A percentile compares a stretch with the other conserved stretches of the same genome.
These are phyloP conservation scores for Clavariopsis aquatica DNA, from an alignment of 495 filamentous ascomycete species.

Conservation along the genomic window DNA sequence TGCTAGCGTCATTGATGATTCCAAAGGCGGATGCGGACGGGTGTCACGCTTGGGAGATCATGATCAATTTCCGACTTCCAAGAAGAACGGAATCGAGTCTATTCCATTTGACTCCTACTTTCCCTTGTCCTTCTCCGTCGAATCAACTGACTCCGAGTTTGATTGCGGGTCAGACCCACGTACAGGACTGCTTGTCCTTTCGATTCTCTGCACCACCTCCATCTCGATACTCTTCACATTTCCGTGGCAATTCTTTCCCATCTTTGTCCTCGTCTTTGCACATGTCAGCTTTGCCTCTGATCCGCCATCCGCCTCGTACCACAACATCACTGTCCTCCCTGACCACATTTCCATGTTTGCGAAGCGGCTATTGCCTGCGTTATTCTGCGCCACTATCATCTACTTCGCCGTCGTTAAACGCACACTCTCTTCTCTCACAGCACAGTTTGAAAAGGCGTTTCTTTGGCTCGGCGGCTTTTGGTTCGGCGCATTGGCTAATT, in stretches of 20 bases:
- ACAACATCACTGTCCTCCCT: conserved; percentile 42
- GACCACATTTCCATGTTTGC: conserved; percentile 42
- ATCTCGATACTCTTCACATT: conserved; percentile 43
- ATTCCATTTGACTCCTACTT: conserved; percentile 45
- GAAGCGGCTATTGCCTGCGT: conserved; percentile 43
- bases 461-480: conserved; percentile 47
- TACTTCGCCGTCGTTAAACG: conserved; percentile 47
- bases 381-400: conserved; percentile 43
- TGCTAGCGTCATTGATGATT: conserved; percentile 42
- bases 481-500: conserved; percentile 47
- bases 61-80: conserved; percentile 28
- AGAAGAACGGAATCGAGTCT: conserved; percentile 39
- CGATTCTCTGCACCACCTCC: conserved; percentile 40
- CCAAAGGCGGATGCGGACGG: conserved; percentile 44
- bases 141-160: conserved; percentile 22
- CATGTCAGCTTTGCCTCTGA: conserved; percentile 47
- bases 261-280: conserved; percentile 44
- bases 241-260: conserved; percentile 43
- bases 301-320: conserved; percentile 38
- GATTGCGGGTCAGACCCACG: conserved; percentile 42
- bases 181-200: conserved; percentile 40
- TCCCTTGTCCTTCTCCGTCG: conserved; percentile 43
- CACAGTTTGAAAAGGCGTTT: conserved; percentile 47
- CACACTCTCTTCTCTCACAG: conserved; percentile 44
- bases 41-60: conserved; percentile 40